Conservation (phyloP, 108 stramenopile genomes). For the Skeletonema menzelii region DNA sequence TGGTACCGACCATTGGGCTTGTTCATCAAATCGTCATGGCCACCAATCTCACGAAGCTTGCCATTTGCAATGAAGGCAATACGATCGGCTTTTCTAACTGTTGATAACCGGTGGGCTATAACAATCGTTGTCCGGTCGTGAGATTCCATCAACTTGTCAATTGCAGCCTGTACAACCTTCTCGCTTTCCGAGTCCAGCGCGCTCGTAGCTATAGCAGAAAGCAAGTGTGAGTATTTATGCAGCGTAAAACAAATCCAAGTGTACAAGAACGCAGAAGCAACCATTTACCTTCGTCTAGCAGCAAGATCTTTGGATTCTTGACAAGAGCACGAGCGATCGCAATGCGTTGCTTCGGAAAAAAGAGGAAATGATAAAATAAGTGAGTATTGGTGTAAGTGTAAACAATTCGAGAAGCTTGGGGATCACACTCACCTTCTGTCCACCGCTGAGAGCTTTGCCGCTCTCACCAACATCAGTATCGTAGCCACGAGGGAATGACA, state of each 20-base stretch:
- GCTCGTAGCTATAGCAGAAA: slow-evolving; percentile 8
- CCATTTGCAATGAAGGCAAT: slow-evolving; percentile 76
- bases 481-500: slow-evolving; percentile 54
- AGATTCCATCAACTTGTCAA: slow-evolving; percentile 76
- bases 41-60: slow-evolving; percentile 59
- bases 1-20: slow-evolving; percentile 59
- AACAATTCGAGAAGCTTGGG: neutral
- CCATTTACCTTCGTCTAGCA: slow-evolving; percentile 86
- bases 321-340: slow-evolving; percentile 92
- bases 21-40: slow-evolving; percentile 54
- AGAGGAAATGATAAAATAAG: neutral
- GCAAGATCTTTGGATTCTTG: slow-evolving; percentile 76
- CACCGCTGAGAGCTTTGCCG: slow-evolving; percentile 60
- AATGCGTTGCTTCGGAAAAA: slow-evolving; percentile 25
- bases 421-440: slow-evolving; percentile 12
- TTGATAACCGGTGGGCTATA: slow-evolving; percentile 87
- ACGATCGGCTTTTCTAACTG: slow-evolving; percentile 78
- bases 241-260: neutral
- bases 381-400: neutral
- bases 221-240: neutral
- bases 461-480: slow-evolving; percentile 83
- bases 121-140: slow-evolving; percentile 71
- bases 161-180: slow-evolving; percentile 79
- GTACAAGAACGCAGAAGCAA: neutral
- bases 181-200: slow-evolving; percentile 89